Evolutionary conservation across 192 early-diverging fungal genomes (phyloP).

Genomic region (Coemansia guatemalensis): DNA sequence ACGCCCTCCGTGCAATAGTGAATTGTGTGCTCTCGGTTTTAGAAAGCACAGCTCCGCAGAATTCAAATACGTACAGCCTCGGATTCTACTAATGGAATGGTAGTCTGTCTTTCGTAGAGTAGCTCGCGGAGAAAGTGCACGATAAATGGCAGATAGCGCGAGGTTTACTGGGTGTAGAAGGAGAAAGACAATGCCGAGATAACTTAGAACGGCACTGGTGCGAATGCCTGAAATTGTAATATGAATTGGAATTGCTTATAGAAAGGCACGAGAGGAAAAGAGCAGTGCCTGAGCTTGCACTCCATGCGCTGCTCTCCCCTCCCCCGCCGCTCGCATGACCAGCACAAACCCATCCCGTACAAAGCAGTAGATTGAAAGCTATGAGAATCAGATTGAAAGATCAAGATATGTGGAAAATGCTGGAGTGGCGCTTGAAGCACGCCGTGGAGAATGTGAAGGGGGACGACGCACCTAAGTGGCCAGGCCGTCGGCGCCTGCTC

Average conservation of each 20-base stretch:
- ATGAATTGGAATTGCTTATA: background rate
- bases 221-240: background rate
- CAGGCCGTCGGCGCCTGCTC: background rate
- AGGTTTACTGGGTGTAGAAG: background rate
- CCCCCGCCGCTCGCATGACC: background rate
- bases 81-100: background rate
- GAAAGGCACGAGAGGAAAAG: background rate
- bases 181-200: background rate
- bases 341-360: background rate
- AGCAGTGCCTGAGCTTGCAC: background rate
- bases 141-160: background rate
- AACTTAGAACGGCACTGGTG: background rate
- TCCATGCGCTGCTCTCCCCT: background rate
- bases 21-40: background rate
- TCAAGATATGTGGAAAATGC: conserved; percentile 1
- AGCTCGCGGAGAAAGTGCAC: background rate
- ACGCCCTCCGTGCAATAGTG: background rate
- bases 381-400: background rate
- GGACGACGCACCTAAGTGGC: background rate
- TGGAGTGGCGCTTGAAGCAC: background rate
- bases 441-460: background rate
- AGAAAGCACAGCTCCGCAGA: background rate
- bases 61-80: conserved; percentile 9
- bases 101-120: background rate
- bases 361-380: background rate